Base-by-base conservation (phyloP, 208 protist species). In the Trichomonas tenax region DNA sequence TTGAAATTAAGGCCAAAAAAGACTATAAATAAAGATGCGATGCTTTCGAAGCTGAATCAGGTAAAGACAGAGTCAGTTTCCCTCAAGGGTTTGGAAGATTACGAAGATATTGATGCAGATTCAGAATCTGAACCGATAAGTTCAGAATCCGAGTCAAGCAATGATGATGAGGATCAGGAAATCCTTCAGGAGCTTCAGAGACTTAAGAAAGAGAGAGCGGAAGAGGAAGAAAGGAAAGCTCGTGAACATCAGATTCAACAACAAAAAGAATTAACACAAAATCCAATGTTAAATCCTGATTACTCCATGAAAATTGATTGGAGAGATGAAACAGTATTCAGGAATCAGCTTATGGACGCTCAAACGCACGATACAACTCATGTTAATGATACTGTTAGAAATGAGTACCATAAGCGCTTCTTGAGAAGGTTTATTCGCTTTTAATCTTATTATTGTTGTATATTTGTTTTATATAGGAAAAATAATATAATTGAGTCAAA, bases 171-270 rank as follows among this genome's bases (percentile, higher is more conserved):
- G 10, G 14, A 93, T 14, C 15, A 34, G 4, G 40, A 38, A 38
- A 17, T 93, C 17, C 6, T 93, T 8, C 11, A 93, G 2, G 86
- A 93, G 44, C 44, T 93, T 4, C 17, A 23, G 8, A 23, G 86
- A 26, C 41, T 93, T 0, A 93, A 93, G 26, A 34, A 51, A 38
- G 86, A 93, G 51, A 23, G n/a, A 6, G 26, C 40, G 38, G 86
- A 93, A 38, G 86, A 93, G 38, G 86, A 93, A 51, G 86, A 93
- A 93, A 48, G 44, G 46, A 93, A 93, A 51, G 17, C 45, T 93
- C 40, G 44, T 9, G 44, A 93, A 38, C 9, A 21, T 1, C 86
- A 93, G 38, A 26, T 10, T 8, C 86, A 93, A 93, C 15, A 34
- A 38, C 86, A 44, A 34, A 38, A 48, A 34, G 23, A 93, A 93